A percentile compares a stretch with the other conserved stretches of the same genome.
Evolutionary conservation across 2,329 filamentous ascomycete genomes (phyloP).

Genomic region (Colletotrichum truncatum): DNA sequence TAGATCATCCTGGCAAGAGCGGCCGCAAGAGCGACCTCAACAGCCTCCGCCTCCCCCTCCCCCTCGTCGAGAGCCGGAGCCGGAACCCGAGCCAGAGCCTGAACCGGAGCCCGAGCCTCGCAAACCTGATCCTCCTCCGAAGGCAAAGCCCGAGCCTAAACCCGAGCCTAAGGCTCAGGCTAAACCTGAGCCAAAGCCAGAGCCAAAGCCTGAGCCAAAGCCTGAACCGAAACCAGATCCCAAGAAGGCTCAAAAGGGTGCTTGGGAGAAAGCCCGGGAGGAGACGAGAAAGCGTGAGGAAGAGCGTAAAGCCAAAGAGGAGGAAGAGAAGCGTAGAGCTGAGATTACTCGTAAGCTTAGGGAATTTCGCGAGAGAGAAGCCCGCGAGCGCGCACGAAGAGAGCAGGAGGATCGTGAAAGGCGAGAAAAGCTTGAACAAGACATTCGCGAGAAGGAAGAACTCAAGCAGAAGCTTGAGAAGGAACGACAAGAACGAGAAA

Average conservation of each 20-base stretch:
- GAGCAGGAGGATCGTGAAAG: conserved; percentile 47
- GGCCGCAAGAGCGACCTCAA: conserved; percentile 41
- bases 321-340: conserved; percentile 67
- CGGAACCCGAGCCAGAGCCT: conserved; percentile 30
- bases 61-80: conserved; percentile 32
- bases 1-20: conserved; percentile 49
- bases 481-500: conserved; percentile 46
- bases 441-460: conserved; percentile 40
- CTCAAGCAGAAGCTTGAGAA: conserved; percentile 40
- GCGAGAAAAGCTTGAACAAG: conserved; percentile 46
- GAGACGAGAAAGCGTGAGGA: conserved; percentile 72
- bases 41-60: conserved; percentile 29
- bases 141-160: conserved; percentile 31
- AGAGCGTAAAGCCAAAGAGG: conserved; percentile 68
- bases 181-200: conserved; percentile 30
- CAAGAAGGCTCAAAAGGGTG: conserved; percentile 33
- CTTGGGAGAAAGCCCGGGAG: conserved; percentile 55
- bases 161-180: conserved; percentile 33
- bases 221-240: conserved; percentile 34
- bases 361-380: conserved; percentile 66
- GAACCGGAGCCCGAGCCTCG: conserved; percentile 34
- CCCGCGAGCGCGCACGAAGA: conserved; percentile 53
- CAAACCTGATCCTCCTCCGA: conserved; percentile 36
- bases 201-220: conserved; percentile 19
- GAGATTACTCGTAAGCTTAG: conserved; percentile 62